Evolutionary conservation across 192 early-diverging fungal species (phyloP), one percentile per base, ranked within the genome.

Genomic region (Rhizoclosmatium sp.): DNA sequence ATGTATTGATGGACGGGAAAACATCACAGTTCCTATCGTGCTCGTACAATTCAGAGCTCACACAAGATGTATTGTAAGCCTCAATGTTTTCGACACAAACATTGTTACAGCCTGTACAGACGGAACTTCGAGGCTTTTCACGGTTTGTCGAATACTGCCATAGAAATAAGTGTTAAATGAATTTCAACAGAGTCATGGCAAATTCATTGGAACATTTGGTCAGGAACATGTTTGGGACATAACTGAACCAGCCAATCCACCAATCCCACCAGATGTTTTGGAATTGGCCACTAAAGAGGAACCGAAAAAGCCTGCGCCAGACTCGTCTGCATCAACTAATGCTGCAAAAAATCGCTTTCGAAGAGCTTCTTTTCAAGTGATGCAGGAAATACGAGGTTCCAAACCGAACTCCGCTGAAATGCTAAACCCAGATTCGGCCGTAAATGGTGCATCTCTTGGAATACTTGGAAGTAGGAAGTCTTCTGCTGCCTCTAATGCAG

Each of bases 151-250:
- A 39, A 49, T 5, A 40, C 12, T 19, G 21, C 41, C 21, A 9
- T 70, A 62, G 46, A 44, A 12, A 14, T 31, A 16, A 7, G 12
- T 44, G n/a, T 31, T 65, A 59, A 2, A 19, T 65, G 75, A 77
- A 19, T 23, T 4, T 58, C 40, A 7, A 42, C 16, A 86, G 85
- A 46, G 77, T 42, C 21, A 73, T 23, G 88, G 89, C 3, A 73
- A 84, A 42, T 88, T 75, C 66, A 83, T 90, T 76, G 89, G 89
- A 54, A 85, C 83, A 9, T 84, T 89, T 56, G 89, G 89, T 3
- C 87, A 89, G 59, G 69, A 78, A 14, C 66, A 56, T 39, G 65
- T 76, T 5, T 90, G 89, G 87, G 82, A 90, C 47, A 39, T 85
- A 39, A 76, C 46, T 10, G 72, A 84, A 12, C 82, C 85, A 64